A percentile compares a stretch with the other conserved stretches of the same genome.
phyloP scores from a whole-genome alignment of 495 filamentous ascomycete genomes.

The Daldinia decipiens region DNA sequence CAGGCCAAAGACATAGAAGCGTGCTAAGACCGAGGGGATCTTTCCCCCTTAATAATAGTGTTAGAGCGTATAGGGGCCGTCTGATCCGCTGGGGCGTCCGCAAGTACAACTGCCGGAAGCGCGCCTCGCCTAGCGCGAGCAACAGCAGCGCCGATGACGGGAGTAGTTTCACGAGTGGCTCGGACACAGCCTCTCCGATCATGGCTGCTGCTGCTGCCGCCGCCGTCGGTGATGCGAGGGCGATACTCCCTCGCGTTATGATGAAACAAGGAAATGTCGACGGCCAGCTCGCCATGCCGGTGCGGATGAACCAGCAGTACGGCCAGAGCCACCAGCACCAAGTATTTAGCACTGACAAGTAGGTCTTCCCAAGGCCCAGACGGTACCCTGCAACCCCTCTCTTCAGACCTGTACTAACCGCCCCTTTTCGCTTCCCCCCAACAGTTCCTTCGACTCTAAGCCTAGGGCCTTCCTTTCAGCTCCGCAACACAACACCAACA shows the following conservation, averaged over 20 bases:
- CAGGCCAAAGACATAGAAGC: not conserved
- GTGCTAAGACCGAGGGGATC: not conserved
- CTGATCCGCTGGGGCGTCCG: slow-evolving; percentile 56
- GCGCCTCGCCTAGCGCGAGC: slow-evolving; percentile 24
- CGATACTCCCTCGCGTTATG: not conserved
- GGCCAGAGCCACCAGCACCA: not conserved
- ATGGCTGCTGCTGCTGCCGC: not conserved
- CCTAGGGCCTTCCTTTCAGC: slow-evolving; percentile 14
- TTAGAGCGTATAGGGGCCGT: slow-evolving; percentile 55
- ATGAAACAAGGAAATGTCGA: not conserved
- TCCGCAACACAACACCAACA: not conserved
- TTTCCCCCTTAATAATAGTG: slow-evolving; percentile 3
- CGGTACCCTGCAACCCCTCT: not conserved
- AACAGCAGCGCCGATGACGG: slow-evolving; percentile 7
- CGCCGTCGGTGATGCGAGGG: not conserved
- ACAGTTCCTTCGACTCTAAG: slow-evolving; percentile 19
- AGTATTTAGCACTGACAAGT: slow-evolving; percentile 13
- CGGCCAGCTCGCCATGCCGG: slow-evolving; percentile 31
- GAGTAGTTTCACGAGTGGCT: slow-evolving; percentile 13
- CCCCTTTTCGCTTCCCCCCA: not conserved
- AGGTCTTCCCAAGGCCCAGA: slow-evolving; percentile 3
- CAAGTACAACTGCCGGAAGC: slow-evolving; percentile 57
- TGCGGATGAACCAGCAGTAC: slow-evolving; percentile 23
- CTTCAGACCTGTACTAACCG: not conserved
- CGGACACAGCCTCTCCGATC: slow-evolving; percentile 23